Base-by-base conservation (phyloP, 208 protist species). In the Strigomonas culicis region DNA sequence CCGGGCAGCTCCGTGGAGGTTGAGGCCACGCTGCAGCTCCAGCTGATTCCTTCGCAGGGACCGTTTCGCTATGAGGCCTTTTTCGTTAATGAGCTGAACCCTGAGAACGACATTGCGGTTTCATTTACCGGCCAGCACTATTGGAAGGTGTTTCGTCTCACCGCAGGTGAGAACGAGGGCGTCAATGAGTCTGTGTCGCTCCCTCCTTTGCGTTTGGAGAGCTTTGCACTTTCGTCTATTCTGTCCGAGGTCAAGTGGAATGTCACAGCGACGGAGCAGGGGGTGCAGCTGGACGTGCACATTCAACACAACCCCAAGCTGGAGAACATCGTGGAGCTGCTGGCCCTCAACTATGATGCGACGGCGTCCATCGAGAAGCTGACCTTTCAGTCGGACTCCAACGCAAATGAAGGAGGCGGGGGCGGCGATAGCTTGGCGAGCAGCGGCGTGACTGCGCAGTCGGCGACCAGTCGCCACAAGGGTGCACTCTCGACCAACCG, bases 61-160 rank as follows among this genome's bases (percentile, higher is more conserved):
- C 72, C 76, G 21, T 95, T 95, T 57, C 76, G 74, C 22, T 86
- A 86, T 61, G 74, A 84, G 55, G 79, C 84, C 10, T 93, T 82
- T 60, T 93, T 95, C 66, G 77, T 92, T 24, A 95, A 95, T 61
- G 84, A 84, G 63, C 74, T 80, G 43, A 95, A 95, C 63, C 75
- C 82, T 1, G 90, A 93, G 67, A 95, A 95, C 57, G 90, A 95
- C 69, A 93, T 95, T 59, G 73, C 85, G 17, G 86, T 89, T 15
- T 65, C 76, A 39, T 67, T 95, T 8, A 86, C 65, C 21, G 90
- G 90, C 27, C 79, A 90, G 72, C 82, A 90, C 71, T 95, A 93
- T 74, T 84, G 80, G 77, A 92, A 93, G 63, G 70, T 89, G 11
- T 91, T 95, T 24, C 15, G 39, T 32, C 59, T 70, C 75, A 88